Evolutionary conservation across 805 yeast genomes (phyloP), one percentile per base, ranked within the genome.

Genomic region (Starmerella tilneyi): DNA sequence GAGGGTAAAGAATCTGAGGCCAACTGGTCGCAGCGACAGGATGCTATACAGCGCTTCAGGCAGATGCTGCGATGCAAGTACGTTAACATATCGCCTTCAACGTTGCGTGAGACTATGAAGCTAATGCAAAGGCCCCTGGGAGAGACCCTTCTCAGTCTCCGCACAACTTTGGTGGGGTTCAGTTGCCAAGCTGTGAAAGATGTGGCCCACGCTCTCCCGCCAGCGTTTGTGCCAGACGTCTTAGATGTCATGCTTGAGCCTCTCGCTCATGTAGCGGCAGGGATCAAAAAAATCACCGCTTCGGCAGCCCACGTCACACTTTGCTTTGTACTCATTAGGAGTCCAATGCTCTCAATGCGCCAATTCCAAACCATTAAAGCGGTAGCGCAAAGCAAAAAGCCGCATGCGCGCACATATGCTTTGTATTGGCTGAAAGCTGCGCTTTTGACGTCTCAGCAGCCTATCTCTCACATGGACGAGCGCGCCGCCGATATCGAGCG

Each of bases 131-230:
- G 78, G 15, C 78, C 81, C 9, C 71, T 88, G 3, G 63, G 71
- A 43, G 84, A 83, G 53, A 76, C 84, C 0, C 69, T 78, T 1
- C 55, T 70, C 7, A 86, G 97, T 0, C 66, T 92, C 46, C 69
- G 98, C 57, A 92, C 98, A 0, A 82, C 96, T 0, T 67, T 92
- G 17, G 77, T 88, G 1, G 65, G 75, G 2, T 74, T 82, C 56
- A 84, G 86, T 0, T 82, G 94, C 57, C 84, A 79, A 46, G 60
- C 86, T 17, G 68, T 84, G 9, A 84, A 82, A 57, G 97, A 88
- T 50, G 45, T 59, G 7, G 60, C 58, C 2, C 55, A 58, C 23
- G 42, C 62, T 3, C 37, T 57, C 6, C 26, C 51, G 11, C 36
- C 47, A 7, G 47, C 59, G 7, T 9, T 8, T 13, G 37, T 27